Percentiles rank a stretch among this genome's conserved stretches.
Evolutionary conservation across 2,329 filamentous ascomycete genomes (phyloP).

Genomic region (Diaporthe vaccinii): DNA sequence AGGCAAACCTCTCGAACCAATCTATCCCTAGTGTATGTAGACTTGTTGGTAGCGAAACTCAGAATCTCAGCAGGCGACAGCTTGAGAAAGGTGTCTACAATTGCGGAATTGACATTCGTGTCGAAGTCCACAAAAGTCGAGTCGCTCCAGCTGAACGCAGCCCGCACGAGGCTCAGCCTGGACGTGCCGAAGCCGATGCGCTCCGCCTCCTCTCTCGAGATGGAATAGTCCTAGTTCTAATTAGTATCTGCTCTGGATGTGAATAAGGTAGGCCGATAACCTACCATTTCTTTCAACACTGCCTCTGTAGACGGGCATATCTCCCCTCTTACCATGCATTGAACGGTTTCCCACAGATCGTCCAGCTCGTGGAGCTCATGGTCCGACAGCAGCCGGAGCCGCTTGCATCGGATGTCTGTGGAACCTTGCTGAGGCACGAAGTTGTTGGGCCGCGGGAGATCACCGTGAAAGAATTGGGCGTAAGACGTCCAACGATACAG

Average conservation of each 20-base stretch:
- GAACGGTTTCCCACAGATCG: slow-evolving; percentile 61
- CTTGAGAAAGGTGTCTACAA: slow-evolving; percentile 63
- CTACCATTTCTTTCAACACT: slow-evolving; percentile 51
- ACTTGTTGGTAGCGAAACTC: slow-evolving; percentile 60
- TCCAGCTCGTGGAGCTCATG: slow-evolving; percentile 59
- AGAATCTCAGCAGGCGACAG: slow-evolving; percentile 64
- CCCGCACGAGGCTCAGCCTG: slow-evolving; percentile 35
- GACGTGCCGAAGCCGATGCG: slow-evolving; percentile 40
- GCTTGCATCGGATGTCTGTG: slow-evolving; percentile 56
- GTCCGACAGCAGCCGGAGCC: slow-evolving; percentile 60
- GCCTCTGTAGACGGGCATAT: slow-evolving; percentile 61
- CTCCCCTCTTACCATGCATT: slow-evolving; percentile 59
- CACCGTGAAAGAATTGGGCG: slow-evolving; percentile 64
- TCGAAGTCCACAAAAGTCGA: slow-evolving; percentile 45
- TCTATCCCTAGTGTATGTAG: slow-evolving; percentile 56
- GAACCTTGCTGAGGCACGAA: slow-evolving; percentile 40
- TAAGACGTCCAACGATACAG: slow-evolving; percentile 70
- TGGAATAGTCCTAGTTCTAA: slow-evolving; percentile 1
- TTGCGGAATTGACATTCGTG: slow-evolving; percentile 51
- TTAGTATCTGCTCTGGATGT: background rate
- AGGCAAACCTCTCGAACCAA: slow-evolving; percentile 58
- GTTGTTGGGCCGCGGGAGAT: slow-evolving; percentile 49
- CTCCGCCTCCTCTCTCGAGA: slow-evolving; percentile 12
- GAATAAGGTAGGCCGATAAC: slow-evolving; percentile 35
- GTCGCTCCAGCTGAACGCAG: slow-evolving; percentile 49